Conservation (phyloP, 176 grass and related monocot species). For the Lolium multiflorum region DNA sequence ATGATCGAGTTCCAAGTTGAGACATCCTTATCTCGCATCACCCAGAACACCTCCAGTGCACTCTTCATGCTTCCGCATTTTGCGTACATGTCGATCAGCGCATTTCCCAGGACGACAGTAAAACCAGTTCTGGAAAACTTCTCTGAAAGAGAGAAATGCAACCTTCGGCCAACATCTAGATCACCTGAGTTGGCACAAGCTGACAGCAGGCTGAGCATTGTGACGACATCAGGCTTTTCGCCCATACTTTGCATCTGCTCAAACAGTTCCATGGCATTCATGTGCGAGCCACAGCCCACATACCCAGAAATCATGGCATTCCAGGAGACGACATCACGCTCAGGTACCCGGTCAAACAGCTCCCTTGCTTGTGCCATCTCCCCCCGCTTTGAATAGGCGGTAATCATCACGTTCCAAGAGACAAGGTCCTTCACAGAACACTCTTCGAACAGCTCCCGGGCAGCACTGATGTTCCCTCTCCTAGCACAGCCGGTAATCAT, state of each 20-base stretch:
- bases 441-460: conserved; percentile 75
- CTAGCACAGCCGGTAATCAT: conserved; percentile 71
- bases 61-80: conserved; percentile 77
- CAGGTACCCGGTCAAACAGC: conserved; percentile 67
- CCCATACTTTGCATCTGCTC: conserved; percentile 65
- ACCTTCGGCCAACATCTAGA: conserved; percentile 62
- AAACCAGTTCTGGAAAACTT: conserved; percentile 52
- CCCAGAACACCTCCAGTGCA: conserved; percentile 59
- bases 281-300: conserved; percentile 57
- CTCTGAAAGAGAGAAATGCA: conserved; percentile 58
- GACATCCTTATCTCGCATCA: conserved; percentile 69
- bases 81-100: conserved; percentile 83
- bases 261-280: conserved; percentile 63
- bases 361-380: conserved; percentile 68
- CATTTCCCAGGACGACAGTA: conserved; percentile 62
- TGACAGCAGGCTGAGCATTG: conserved; percentile 76
- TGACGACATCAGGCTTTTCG: conserved; percentile 72
- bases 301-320: conserved; percentile 89
- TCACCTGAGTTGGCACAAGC: conserved; percentile 58
- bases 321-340: conserved; percentile 74
- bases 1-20: conserved; percentile 92
- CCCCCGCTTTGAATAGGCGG: conserved; percentile 62
- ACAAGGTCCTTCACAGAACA: conserved; percentile 72
- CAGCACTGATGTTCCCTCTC: conserved; percentile 66
- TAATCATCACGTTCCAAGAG: conserved; percentile 95